Evolutionary conservation across 768 basidiomycete species (phyloP), one percentile per base, ranked within the genome.

Genomic region (Mycena floridula): DNA sequence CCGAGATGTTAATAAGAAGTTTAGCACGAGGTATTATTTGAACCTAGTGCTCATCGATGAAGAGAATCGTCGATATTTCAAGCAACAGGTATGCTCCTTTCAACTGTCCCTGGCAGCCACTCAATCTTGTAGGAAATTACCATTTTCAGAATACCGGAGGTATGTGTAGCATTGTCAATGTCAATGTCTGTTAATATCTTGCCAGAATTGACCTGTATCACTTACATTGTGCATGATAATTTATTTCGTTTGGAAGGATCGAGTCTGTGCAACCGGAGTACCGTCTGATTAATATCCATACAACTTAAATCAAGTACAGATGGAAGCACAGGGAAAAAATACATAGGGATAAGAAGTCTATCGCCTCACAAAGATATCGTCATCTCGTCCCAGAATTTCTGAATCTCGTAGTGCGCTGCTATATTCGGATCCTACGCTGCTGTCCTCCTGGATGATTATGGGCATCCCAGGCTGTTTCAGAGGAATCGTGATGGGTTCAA

Each of bases 1-100:
- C 80, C 81, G 96, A 20, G 95, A 98, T 52, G 91, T 98, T 50
- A 98, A 98, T 77, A 98, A 99, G 77, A 97, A 94, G 68, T 99
- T 99, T 66, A 92, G 88, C 60, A 88, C 88, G 30, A 75, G 96
- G 47, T 99, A 98, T 65, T 98, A 98, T 64, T 79, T 98, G 51
- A 99, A 99, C 61, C 72, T 98, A 24, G 96, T 99, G 3, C 77
- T 98, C 44, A 91, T 98, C 43, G 96, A 98, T 61, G 94, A 98
- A 61, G 95, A 97, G 73, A 98, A 98, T 65, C 74, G 95, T 56
- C 74, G 95, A 51, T 97, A 96, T 66, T 97, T 97, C 67, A 96
- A 97, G 67, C 93, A 96, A 63, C 92, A 94, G 80, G 88, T 82
- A 32, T 25, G 68, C 55, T 3, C 21, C n/a, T n/a, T 5, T 9